Base-by-base conservation (phyloP, 2,329 filamentous ascomycete genomes). In the Chrysosphaeria jannelii region DNA sequence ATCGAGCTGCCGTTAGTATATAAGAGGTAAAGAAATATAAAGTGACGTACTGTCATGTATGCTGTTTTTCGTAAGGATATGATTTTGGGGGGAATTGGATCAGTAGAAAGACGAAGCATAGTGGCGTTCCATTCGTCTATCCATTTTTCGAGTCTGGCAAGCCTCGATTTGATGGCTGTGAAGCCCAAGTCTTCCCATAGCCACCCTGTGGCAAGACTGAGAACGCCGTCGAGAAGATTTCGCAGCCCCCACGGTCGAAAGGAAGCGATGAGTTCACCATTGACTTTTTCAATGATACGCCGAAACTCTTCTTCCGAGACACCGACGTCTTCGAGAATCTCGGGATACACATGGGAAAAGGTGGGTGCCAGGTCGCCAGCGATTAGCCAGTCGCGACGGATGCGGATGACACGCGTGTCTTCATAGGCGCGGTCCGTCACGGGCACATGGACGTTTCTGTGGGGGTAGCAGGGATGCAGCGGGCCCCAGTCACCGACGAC, bases 331-430 rank as follows among this genome's bases (percentile, higher is more conserved):
- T 91, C 79, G 6, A 97, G 51, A 27, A 97, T 89, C 39, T 97
- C 85, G 0, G 85, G 85, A 36, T 97, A 97, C 3, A 91, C 52
- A 36, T 93, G 91, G 10, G 75, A 85, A 39, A 88, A 93, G 0
- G 79, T 76, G 0, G 85, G 85, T 2, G 79, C 81, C 14, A 90
- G 49, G 42, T 97, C 85, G 17, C 81, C 85, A 29, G 67, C 60
- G 14, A 79, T 44, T 45, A 93, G 67, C 72, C 79, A 97, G 43
- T 97, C 85, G 20, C 85, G 60, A 27, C 68, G 66, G 30, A 97
- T 69, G 10, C 85, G 68, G 36, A 97, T 91, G 31, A 97, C 72
- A 27, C 81, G 68, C 2, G 85, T 97, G 5, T 54, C 63, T 21
- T 54, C 44, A 37, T 75, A 75, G 32, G 88, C 63, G 9, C 59